phyloP scores from a whole-genome alignment of 805 yeast genomes.

The Saccharomycopsis microspora region DNA sequence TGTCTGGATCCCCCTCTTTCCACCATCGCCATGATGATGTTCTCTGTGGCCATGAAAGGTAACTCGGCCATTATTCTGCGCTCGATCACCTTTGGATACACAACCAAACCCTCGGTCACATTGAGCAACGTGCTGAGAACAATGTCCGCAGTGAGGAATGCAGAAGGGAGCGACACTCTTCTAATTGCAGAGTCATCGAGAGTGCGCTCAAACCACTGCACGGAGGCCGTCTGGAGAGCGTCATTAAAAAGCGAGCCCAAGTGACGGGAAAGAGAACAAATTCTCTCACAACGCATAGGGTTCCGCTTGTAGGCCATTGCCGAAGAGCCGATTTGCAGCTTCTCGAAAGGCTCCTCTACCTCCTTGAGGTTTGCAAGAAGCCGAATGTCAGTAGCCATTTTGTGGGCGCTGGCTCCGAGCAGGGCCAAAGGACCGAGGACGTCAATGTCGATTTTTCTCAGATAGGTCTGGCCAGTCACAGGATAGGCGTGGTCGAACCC shows the following conservation, averaged over 20 bases:
- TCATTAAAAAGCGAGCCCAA: slow-evolving; percentile 84
- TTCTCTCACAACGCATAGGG: slow-evolving; percentile 99
- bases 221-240: slow-evolving; percentile 93
- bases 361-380: slow-evolving; percentile 94
- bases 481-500: slow-evolving; percentile 96
- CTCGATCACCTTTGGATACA: slow-evolving; percentile 96
- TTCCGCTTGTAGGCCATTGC: slow-evolving; percentile 99
- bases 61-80: slow-evolving; percentile 89
- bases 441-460: slow-evolving; percentile 95
- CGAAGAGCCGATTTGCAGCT: slow-evolving; percentile 93
- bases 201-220: slow-evolving; percentile 99
- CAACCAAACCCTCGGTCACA: slow-evolving; percentile 91
- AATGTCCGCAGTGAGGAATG: slow-evolving; percentile 92
- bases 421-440: slow-evolving; percentile 87
- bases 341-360: slow-evolving; percentile 96
- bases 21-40: slow-evolving; percentile 99
- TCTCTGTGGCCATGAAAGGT: slow-evolving; percentile 99
- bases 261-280: slow-evolving; percentile 96
- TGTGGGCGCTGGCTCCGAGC: slow-evolving; percentile 92
- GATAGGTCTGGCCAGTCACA: slow-evolving; percentile 97
- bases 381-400: slow-evolving; percentile 95
- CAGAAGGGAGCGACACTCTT: slow-evolving; percentile 92
- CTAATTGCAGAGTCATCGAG: slow-evolving; percentile 97
- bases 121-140: slow-evolving; percentile 79
- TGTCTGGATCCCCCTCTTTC: slow-evolving; percentile 96